phyloP scores from a whole-genome alignment of 2,329 filamentous ascomycete species.

The Penicillium sp. region DNA sequence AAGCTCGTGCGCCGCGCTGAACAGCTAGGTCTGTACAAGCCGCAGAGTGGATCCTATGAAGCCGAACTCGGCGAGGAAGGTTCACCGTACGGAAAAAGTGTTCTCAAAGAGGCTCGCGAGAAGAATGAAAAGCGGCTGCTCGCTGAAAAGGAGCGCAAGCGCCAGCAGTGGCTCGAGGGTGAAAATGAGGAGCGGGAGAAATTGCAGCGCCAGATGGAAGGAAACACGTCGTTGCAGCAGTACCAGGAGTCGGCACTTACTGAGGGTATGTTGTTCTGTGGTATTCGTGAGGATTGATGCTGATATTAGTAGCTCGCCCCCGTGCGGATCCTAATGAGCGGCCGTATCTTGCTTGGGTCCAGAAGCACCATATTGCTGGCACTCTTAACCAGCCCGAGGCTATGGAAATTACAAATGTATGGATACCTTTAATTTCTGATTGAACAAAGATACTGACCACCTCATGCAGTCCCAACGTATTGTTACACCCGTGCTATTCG shows the following conservation, averaged over 20 bases:
- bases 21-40: constrained; percentile 42
- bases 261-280: constrained; percentile 30
- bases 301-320: constrained; percentile 30
- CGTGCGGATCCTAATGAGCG: constrained; percentile 41
- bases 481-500: constrained; percentile 45
- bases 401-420: constrained; percentile 37
- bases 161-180: constrained; percentile 53
- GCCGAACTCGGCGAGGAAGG: constrained; percentile 42
- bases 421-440: constrained; percentile 1
- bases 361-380: constrained; percentile 42
- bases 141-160: constrained; percentile 48
- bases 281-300: not conserved
- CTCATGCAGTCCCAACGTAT: constrained; percentile 43
- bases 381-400: constrained; percentile 35
- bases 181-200: constrained; percentile 45
- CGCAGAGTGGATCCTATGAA: constrained; percentile 45
- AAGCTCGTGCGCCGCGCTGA: constrained; percentile 39
- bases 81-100: constrained; percentile 44
- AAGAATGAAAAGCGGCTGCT: constrained; percentile 41
- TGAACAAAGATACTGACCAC: not conserved
- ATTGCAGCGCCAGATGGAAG: constrained; percentile 30
- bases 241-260: constrained; percentile 35
- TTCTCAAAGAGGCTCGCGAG: constrained; percentile 40
- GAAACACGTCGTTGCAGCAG: constrained; percentile 37
- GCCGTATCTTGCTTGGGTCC: constrained; percentile 43